Evolutionary conservation across 2,329 filamentous ascomycete species (phyloP), one percentile per base, ranked within the genome.

Genomic region (Simplicillium sp.): DNA sequence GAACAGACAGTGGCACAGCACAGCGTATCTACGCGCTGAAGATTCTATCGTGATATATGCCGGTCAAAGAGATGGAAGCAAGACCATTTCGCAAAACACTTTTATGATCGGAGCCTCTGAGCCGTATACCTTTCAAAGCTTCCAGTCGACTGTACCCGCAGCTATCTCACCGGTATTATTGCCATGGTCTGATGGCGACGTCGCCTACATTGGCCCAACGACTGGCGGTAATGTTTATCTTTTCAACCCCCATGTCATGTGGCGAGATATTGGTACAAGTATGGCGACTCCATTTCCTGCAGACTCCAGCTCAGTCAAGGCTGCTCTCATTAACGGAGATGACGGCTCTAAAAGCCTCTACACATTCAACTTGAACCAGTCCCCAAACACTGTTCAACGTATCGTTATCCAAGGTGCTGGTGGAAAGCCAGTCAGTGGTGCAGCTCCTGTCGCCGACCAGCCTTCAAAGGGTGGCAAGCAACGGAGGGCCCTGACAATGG

Each of bases 331-430:
- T n/a, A 66, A 68, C 11, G 84, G 83, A 16, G 73, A 78, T 34
- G 87, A 95, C 57, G 80, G 75, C 20, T 89, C 84, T 60, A 89
- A 86, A 55, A 77, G 82, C 32, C 66, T 97, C 14, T 79, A 88
- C 50, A 78, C 80, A 11, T 95, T 92, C 51, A 80, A 95, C 55
- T 74, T 88, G 62, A 73, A 73, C 12, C 68, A 71, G 9, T 78
- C 81, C 0, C 89, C 90, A 3, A 94, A 94, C 55, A 62, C 67
- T 7, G 84, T 95, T 34, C 76, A 75, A 28, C 78, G 84, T 42
- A 77, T 82, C 28, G 73, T 87, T 14, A 60, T 95, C 12, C 60
- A 83, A 37, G 74, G 77, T 46, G 70, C 71, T 11, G 67, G 70
- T 33, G 84, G 84, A 13, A 69, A 54, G 46, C 71, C 59, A 34